Evolutionary conservation across 106 monocot species (phyloP).

Genomic region (Acanthochlamys bracteata): DNA sequence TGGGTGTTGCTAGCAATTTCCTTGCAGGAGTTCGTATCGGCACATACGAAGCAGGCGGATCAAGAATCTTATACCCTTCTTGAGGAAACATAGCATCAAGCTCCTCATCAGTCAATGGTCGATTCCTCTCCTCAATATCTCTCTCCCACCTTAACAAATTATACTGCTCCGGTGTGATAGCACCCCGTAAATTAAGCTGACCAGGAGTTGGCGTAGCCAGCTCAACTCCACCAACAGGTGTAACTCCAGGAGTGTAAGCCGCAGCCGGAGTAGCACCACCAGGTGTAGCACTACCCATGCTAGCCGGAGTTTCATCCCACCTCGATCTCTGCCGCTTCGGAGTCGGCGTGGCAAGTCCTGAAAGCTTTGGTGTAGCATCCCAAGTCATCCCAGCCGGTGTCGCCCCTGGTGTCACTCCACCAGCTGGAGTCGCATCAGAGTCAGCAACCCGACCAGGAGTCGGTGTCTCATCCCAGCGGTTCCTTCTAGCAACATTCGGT

Average conservation of each 20-base stretch:
- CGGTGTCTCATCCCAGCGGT: conserved; percentile 97
- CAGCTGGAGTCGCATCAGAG: conserved; percentile 77
- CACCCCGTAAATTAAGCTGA: conserved; percentile 59
- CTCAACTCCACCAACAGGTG: conserved; percentile 72
- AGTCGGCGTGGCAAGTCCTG: conserved; percentile 78
- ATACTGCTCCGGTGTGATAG: conserved; percentile 88
- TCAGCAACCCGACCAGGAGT: conserved; percentile 82
- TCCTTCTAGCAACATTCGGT: conserved; percentile 49
- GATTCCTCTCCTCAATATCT: conserved; percentile 94
- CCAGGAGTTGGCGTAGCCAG: conserved; percentile 87
- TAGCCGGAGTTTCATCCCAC: conserved; percentile 96
- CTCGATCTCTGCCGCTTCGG: conserved; percentile 91
- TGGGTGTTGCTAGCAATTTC: conserved; percentile 90
- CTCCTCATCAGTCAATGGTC: conserved; percentile 88
- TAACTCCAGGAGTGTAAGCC: conserved; percentile 80
- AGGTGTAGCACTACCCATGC: conserved; percentile 75
- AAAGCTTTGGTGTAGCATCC: conserved; percentile 89
- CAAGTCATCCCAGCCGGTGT: conserved; percentile 97
- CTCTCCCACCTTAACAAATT: conserved; percentile 89
- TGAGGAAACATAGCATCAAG: conserved; percentile 90
- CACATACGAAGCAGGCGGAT: conserved; percentile 84
- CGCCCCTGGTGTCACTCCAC: conserved; percentile 71
- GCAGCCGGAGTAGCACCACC: conserved; percentile 70
- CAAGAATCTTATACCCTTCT: conserved; percentile 90
- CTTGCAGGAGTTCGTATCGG: conserved; percentile 92